These are phyloP conservation scores for Huntiella moniliformis DNA, from an alignment of 2,329 filamentous ascomycete genomes.

Conservation along the genomic window DNA sequence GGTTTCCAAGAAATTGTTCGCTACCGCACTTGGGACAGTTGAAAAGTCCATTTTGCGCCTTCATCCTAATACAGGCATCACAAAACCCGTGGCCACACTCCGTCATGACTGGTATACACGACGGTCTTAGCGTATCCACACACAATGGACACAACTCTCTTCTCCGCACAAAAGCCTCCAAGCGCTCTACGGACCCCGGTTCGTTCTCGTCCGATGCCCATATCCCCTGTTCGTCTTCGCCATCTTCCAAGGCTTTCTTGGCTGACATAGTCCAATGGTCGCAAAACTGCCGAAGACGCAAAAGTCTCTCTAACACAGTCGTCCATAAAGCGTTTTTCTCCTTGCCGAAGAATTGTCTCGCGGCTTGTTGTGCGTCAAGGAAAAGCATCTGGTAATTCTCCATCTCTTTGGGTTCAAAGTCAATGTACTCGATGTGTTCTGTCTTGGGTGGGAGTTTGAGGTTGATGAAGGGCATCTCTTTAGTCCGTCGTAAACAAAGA, in stretches of 20 bases:
- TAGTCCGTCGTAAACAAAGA: slow-evolving; percentile 62
- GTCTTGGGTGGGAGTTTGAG: slow-evolving; percentile 58
- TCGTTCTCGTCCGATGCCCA: background rate
- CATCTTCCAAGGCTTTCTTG: slow-evolving; percentile 43
- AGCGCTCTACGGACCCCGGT: background rate
- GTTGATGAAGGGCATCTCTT: slow-evolving; percentile 78
- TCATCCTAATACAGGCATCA: slow-evolving; percentile 39
- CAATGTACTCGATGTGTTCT: slow-evolving; percentile 58
- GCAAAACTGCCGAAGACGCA: slow-evolving; percentile 70
- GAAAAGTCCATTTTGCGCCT: slow-evolving; percentile 49
- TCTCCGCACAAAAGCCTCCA: slow-evolving; percentile 18
- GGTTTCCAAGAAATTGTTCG: slow-evolving; percentile 37
- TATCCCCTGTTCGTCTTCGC: background rate
- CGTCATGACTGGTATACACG: slow-evolving; percentile 59
- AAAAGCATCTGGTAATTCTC: slow-evolving; percentile 59
- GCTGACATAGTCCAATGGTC: slow-evolving; percentile 69
- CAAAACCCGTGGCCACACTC: slow-evolving; percentile 72
- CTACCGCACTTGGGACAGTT: slow-evolving; percentile 76
- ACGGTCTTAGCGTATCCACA: slow-evolving; percentile 40
- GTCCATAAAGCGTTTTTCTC: slow-evolving; percentile 11
- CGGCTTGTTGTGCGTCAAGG: slow-evolving; percentile 44
- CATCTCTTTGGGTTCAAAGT: slow-evolving; percentile 54
- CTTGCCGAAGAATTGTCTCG: slow-evolving; percentile 31
- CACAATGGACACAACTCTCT: slow-evolving; percentile 75
- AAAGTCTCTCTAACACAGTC: slow-evolving; percentile 55